phyloP scores from a whole-genome alignment of 495 filamentous ascomycete genomes.

The Physcia stellaris region DNA sequence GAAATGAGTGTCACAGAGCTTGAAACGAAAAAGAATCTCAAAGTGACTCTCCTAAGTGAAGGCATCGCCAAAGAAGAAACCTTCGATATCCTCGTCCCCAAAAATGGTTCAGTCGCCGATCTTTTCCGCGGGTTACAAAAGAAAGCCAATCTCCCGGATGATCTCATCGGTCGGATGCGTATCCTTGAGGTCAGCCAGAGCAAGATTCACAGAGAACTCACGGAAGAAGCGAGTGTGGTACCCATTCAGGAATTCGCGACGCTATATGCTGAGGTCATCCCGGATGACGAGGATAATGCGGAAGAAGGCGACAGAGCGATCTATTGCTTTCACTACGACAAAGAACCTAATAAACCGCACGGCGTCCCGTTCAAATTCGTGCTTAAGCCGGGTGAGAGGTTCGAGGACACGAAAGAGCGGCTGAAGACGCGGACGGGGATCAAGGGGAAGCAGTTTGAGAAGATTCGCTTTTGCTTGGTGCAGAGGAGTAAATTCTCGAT shows the following conservation, averaged over 20 bases:
- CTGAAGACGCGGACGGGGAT: constrained; percentile 81
- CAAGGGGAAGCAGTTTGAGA: constrained; percentile 96
- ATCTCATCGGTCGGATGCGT: constrained; percentile 50
- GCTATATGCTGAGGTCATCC: constrained; percentile 65
- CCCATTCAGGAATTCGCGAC: constrained; percentile 75
- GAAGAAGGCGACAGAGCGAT: constrained; percentile 47
- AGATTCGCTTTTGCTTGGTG: constrained; percentile 89
- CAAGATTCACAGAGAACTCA: constrained; percentile 67
- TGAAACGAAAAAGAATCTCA: constrained; percentile 76
- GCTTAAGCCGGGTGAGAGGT: constrained; percentile 62
- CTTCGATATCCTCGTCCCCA: constrained; percentile 70
- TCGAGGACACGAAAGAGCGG: constrained; percentile 81
- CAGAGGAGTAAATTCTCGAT: constrained; percentile 53
- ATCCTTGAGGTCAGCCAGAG: constrained; percentile 66
- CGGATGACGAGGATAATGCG: constrained; percentile 59
- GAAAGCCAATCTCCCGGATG: constrained; percentile 65
- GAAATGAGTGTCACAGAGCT: constrained; percentile 88
- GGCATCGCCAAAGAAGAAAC: constrained; percentile 80
- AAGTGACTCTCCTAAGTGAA: constrained; percentile 72
- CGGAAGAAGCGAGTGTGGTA: constrained; percentile 46
- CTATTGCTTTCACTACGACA: constrained; percentile 80
- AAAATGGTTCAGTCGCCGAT: constrained; percentile 65
- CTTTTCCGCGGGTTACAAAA: constrained; percentile 59
- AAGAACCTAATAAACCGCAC: constrained; percentile 62
- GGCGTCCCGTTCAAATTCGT: constrained; percentile 87